Percentiles rank a stretch among this genome's conserved stretches.
Evolutionary conservation across 1,139 yeast genomes (phyloP).

Genomic region (Wickerhamiella pararugosa): DNA sequence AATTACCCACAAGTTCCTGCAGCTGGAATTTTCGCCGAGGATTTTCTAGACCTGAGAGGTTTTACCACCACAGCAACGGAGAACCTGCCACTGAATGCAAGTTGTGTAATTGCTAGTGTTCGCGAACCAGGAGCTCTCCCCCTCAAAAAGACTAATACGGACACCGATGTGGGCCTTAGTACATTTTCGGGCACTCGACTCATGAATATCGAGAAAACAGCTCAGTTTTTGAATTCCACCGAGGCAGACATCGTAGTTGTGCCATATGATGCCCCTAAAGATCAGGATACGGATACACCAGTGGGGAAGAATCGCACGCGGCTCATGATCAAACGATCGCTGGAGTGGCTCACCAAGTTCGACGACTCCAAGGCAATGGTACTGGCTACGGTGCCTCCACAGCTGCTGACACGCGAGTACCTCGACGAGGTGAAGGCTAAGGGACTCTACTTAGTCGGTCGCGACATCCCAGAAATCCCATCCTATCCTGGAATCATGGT

Average conservation of each 20-base stretch:
- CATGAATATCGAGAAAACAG: slow-evolving; percentile 17
- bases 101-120: slow-evolving; percentile 6
- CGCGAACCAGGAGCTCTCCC: slow-evolving; percentile 9
- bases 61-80: slow-evolving; percentile 3
- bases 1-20: slow-evolving; percentile 14
- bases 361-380: slow-evolving; percentile 10
- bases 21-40: slow-evolving; percentile 22
- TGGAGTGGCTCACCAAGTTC: slow-evolving; percentile 22
- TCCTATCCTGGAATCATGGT: slow-evolving; percentile 8
- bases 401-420: slow-evolving; percentile 17
- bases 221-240: slow-evolving; percentile 15
- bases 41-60: slow-evolving; percentile 16
- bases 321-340: slow-evolving; percentile 25
- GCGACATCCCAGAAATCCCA: neutral
- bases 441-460: slow-evolving; percentile 7
- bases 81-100: slow-evolving; percentile 10
- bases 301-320: slow-evolving; percentile 26
- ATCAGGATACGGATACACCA: slow-evolving; percentile 18
- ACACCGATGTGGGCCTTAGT: slow-evolving; percentile 21
- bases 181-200: slow-evolving; percentile 27
- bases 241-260: slow-evolving; percentile 22
- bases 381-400: slow-evolving; percentile 25
- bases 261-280: slow-evolving; percentile 23
- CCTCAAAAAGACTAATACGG: slow-evolving; percentile 22
- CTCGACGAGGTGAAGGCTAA: slow-evolving; percentile 12